Base-by-base conservation (phyloP, 441 rosid species). In the Erodium trifolium region DNA sequence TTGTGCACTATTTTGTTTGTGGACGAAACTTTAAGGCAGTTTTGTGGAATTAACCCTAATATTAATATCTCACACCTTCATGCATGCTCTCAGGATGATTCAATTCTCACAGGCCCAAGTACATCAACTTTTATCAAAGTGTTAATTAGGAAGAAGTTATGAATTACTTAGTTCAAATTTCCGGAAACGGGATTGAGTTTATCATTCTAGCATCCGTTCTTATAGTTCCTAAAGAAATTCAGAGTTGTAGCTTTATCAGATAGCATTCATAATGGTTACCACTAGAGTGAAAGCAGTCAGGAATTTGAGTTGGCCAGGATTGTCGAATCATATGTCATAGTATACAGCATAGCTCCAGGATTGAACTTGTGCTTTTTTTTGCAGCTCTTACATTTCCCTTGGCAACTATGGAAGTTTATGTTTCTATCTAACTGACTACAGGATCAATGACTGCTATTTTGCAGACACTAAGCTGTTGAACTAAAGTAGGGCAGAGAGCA, bases 371-470 rank as follows among this genome's bases (percentile, higher is more conserved):
- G 5, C 13, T 12, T 29, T 13, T 29, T 12, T 29, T 29, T 29
- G 66, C 39, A 27, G 37, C 4, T 29, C 66, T 63, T 35, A 29
- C 17, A 63, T 29, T 63, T 7, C 35, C 66, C 34, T 63, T 10
- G 41, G 66, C 49, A 37, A 65, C 47, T 9, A 14, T 3, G 18
- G 27, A 63, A 29, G 0, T 60, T 8, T 3, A 39, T 16, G 51
- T 65, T 65, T 65, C 67, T 65, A 39, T 17, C 16, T 29, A 65
- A 35, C 67, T 6, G 18, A 65, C 23, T 7, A 39, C 49, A 16
- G 49, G 27, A 39, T 37, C 67, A 35, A 39, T 37, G 49, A 39
- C 51, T 41, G 67, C 43, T 39, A 65, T n/a, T 16, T 65, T 39
- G 39, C 17, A 13, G 65, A 68, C 17, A 17, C 65, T 34, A 14